Conservation (phyloP, 768 basidiomycete genomes). For the Russula sp. region DNA sequence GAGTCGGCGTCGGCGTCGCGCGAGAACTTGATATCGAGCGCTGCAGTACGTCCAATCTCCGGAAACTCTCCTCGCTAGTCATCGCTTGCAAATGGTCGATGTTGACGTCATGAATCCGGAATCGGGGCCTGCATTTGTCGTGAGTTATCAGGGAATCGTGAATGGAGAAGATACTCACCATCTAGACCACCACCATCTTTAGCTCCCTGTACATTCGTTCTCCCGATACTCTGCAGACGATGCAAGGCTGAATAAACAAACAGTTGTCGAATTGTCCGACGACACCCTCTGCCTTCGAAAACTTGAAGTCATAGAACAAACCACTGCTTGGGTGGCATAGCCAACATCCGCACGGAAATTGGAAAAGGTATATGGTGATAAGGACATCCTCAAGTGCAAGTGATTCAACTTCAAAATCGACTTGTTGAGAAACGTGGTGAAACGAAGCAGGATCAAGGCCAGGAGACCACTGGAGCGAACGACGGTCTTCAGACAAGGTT, state of each 20-base stretch:
- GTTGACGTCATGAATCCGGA: constrained; percentile 94
- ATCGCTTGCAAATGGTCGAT: constrained; percentile 92
- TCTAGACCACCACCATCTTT: constrained; percentile 65
- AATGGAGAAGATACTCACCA: constrained; percentile 12
- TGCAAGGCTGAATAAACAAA: constrained; percentile 96
- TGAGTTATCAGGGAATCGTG: not conserved
- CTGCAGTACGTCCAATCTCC: constrained; percentile 97
- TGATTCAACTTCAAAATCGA: constrained; percentile 90
- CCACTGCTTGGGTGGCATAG: constrained; percentile 87
- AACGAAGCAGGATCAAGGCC: constrained; percentile 77
- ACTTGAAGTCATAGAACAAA: constrained; percentile 92
- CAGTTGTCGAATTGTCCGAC: constrained; percentile 99
- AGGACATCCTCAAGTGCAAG: constrained; percentile 91
- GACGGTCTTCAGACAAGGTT: constrained; percentile 60
- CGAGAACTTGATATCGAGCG: constrained; percentile 97
- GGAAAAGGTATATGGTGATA: constrained; percentile 89
- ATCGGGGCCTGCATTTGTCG: constrained; percentile 64
- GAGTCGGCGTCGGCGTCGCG: constrained; percentile 69
- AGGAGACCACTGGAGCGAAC: constrained; percentile 82
- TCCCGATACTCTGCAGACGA: constrained; percentile 91
- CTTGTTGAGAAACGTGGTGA: constrained; percentile 65
- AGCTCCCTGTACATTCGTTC: constrained; percentile 81
- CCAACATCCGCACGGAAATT: constrained; percentile 87
- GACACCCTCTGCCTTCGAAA: constrained; percentile 85
- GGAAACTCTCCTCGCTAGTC: constrained; percentile 78